A percentile compares a stretch with the other conserved stretches of the same genome.
Evolutionary conservation across 805 yeast species (phyloP).

Genomic region (Candida tibetensis): DNA sequence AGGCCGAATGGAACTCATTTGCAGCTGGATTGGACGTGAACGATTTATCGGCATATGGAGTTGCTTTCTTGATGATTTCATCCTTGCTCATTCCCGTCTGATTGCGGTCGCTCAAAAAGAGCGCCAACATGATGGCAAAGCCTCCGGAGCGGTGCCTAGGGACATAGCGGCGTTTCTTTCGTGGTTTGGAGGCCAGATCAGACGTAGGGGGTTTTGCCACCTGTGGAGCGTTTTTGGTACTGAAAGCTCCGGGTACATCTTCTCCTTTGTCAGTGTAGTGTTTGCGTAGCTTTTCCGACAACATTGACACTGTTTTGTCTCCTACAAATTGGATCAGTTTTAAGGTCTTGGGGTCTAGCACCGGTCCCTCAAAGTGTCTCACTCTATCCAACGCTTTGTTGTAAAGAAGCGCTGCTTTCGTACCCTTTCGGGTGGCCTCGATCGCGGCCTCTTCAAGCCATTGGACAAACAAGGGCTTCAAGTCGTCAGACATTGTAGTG

Average conservation of each 20-base stretch:
- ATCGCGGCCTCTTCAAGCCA: constrained; percentile 59
- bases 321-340: constrained; percentile 67
- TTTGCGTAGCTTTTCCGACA: constrained; percentile 45
- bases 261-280: constrained; percentile 59
- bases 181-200: constrained; percentile 3
- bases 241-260: constrained; percentile 40
- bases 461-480: constrained; percentile 49
- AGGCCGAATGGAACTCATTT: constrained; percentile 67
- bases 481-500: constrained; percentile 22
- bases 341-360: constrained; percentile 58
- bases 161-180: constrained; percentile 44
- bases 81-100: constrained; percentile 62
- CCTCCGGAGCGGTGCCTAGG: constrained; percentile 81
- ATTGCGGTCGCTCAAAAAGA: constrained; percentile 47
- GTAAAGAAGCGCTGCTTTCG: constrained; percentile 53
- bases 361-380: constrained; percentile 39
- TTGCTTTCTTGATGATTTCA: constrained; percentile 53
- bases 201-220: neutral
- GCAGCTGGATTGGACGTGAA: constrained; percentile 60
- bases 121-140: constrained; percentile 70
- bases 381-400: constrained; percentile 56
- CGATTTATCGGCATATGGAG: constrained; percentile 54
- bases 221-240: neutral
- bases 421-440: constrained; percentile 45
- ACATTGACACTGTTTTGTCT: constrained; percentile 53